phyloP scores from a whole-genome alignment of 140 eudicot genomes.

The Erigeron philadelphicus region DNA sequence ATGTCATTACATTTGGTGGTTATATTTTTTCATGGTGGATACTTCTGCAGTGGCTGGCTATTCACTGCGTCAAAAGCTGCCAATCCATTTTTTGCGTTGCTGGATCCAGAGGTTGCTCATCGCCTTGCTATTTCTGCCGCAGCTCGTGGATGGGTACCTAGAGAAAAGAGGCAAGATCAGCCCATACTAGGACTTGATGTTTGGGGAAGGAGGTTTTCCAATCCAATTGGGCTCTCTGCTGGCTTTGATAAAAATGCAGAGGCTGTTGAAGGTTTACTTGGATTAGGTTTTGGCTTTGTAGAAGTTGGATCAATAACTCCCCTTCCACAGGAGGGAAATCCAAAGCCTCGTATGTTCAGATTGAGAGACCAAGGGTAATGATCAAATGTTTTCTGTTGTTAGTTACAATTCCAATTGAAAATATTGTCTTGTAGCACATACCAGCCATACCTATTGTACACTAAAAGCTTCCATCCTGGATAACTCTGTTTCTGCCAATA shows the following conservation, averaged over 20 bases:
- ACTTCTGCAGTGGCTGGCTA: slow-evolving; percentile 85
- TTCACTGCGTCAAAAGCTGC: slow-evolving; percentile 79
- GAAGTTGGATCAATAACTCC: slow-evolving; percentile 97
- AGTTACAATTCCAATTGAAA: background rate
- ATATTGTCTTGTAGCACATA: background rate
- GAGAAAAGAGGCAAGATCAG: slow-evolving; percentile 76
- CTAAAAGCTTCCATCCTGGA: background rate
- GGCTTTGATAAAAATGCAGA: slow-evolving; percentile 98
- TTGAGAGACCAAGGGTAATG: slow-evolving; percentile 71
- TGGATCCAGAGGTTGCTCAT: slow-evolving; percentile 94
- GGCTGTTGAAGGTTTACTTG: slow-evolving; percentile 93
- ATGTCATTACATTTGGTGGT: background rate
- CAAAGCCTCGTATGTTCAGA: slow-evolving; percentile 93
- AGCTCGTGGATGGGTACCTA: slow-evolving; percentile 88
- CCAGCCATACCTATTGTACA: background rate
- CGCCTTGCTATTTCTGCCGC: slow-evolving; percentile 81
- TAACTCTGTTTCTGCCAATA: slow-evolving; percentile 10
- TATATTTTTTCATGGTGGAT: slow-evolving; percentile 8
- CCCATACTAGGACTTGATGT: slow-evolving; percentile 68
- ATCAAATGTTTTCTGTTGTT: background rate
- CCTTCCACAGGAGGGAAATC: slow-evolving; percentile 90
- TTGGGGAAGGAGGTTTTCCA: slow-evolving; percentile 91
- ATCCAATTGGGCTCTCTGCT: slow-evolving; percentile 93
- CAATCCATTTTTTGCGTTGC: slow-evolving; percentile 75
- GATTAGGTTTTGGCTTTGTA: slow-evolving; percentile 86